Conservation (phyloP, 306 rosid genomes). For the Abrus pulchellus region DNA sequence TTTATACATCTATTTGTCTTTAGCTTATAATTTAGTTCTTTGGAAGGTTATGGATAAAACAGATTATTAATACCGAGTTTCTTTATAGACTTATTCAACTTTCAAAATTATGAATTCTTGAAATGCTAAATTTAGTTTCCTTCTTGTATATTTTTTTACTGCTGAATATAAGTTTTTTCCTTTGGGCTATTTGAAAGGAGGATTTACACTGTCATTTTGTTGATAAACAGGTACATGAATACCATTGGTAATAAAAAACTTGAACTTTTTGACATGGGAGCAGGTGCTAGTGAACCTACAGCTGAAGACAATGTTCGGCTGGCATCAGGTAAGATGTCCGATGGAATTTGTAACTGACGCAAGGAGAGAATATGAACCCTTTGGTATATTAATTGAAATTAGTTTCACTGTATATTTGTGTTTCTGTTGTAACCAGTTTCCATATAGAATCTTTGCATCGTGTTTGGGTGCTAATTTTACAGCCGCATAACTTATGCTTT, state of each 20-base stretch:
- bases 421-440: conserved; percentile 28
- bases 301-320: conserved; percentile 82
- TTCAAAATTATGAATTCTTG: background rate
- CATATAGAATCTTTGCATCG: conserved; percentile 15
- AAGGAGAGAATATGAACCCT: conserved; percentile 13
- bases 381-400: conserved; percentile 27
- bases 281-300: conserved; percentile 82
- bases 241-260: conserved; percentile 91
- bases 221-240: conserved; percentile 81
- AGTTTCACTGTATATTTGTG: conserved; percentile 13
- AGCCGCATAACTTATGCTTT: conserved; percentile 18
- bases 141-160: conserved; percentile 11
- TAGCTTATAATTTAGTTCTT: conserved; percentile 10
- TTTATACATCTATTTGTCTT: conserved; percentile 37
- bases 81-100: conserved; percentile 17
- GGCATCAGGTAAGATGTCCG: conserved; percentile 81
- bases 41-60: conserved; percentile 25
- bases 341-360: conserved; percentile 24
- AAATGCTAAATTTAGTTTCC: conserved; percentile 32
- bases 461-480: conserved; percentile 30
- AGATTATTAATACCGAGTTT: conserved; percentile 20
- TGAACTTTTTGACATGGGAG: conserved; percentile 96
- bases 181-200: conserved; percentile 39
- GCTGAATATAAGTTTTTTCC: background rate
- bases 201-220: conserved; percentile 38